Evolutionary conservation across 2,329 filamentous ascomycete species (phyloP).

Genomic region (Stagonosporopsis chrysanthemi): DNA sequence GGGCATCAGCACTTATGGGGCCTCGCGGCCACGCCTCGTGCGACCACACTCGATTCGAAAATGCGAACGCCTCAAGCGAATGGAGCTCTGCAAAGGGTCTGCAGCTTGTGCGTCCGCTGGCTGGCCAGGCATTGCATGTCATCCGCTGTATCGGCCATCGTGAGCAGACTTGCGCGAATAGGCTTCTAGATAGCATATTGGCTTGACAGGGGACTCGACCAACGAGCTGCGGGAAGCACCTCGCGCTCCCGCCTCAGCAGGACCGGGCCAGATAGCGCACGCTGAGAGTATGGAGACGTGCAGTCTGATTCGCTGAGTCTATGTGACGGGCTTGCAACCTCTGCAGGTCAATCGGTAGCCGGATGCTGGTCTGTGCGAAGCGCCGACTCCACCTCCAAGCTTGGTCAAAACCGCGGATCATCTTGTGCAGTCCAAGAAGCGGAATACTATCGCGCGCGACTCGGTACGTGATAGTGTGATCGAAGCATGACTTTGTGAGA

Average conservation of each 20-base stretch:
- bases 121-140: conserved; percentile 41
- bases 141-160: conserved; percentile 29
- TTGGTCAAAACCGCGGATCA: conserved; percentile 18
- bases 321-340: conserved; percentile 39
- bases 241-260: conserved; percentile 28
- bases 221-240: conserved; percentile 42
- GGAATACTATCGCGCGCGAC: conserved; percentile 23
- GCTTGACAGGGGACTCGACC: conserved; percentile 35
- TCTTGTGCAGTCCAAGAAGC: conserved; percentile 16
- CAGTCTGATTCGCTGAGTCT: conserved; percentile 28
- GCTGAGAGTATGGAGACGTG: conserved; percentile 18
- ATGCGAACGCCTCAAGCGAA: conserved; percentile 23
- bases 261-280: conserved; percentile 32
- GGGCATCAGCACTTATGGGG: conserved; percentile 39
- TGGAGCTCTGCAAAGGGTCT: conserved; percentile 16
- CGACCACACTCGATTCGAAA: conserved; percentile 24
- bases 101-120: conserved; percentile 25
- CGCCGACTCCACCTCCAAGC: conserved; percentile 34
- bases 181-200: conserved; percentile 38
- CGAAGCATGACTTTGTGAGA: conserved; percentile 26
- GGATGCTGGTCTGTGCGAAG: conserved; percentile 36
- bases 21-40: conserved; percentile 29
- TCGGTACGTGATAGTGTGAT: conserved; percentile 39
- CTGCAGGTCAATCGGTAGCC: conserved; percentile 26
- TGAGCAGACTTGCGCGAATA: conserved; percentile 37